Evolutionary conservation across 208 protist species (phyloP).

Genomic region (Trypanosoma conorhini): DNA sequence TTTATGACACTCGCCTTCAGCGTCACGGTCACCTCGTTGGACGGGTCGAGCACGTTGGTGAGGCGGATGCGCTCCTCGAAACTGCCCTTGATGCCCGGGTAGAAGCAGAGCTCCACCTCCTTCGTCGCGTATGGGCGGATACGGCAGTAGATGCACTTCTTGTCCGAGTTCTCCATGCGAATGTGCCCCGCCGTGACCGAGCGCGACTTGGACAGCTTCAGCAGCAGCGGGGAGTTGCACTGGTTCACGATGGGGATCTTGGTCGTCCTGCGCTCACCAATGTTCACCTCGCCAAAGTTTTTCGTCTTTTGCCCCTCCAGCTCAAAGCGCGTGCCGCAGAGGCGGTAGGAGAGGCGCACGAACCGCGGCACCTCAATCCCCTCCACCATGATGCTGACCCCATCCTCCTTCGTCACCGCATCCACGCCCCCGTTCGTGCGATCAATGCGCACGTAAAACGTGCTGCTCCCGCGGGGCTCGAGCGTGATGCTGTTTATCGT

Average conservation of each 20-base stretch:
- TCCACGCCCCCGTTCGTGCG: conserved; percentile 42
- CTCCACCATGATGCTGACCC: conserved; percentile 64
- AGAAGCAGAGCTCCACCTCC: conserved; percentile 79
- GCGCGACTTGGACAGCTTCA: conserved; percentile 76
- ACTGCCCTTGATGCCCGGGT: conserved; percentile 79
- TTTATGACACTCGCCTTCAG: conserved; percentile 85
- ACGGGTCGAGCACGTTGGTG: conserved; percentile 69
- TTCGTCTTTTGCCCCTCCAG: conserved; percentile 82
- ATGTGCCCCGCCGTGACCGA: conserved; percentile 87
- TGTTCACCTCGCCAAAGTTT: conserved; percentile 90
- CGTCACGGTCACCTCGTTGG: conserved; percentile 63
- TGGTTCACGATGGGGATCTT: conserved; percentile 77
- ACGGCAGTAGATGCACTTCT: conserved; percentile 56
- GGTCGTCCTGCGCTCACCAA: conserved; percentile 81
- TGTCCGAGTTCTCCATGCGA: conserved; percentile 76
- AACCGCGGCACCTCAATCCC: conserved; percentile 77
- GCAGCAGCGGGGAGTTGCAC: conserved; percentile 69
- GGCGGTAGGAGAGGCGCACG: conserved; percentile 77
- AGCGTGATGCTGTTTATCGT: conserved; percentile 40
- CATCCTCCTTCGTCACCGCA: conserved; percentile 81
- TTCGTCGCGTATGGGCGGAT: conserved; percentile 81
- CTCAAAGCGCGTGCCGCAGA: conserved; percentile 73
- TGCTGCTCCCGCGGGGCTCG: conserved; percentile 39
- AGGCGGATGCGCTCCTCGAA: conserved; percentile 81
- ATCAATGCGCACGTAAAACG: conserved; percentile 67